These are phyloP conservation scores for Solanum chaucha DNA, from an alignment of 257 asterid genomes.

Conservation along the genomic window DNA sequence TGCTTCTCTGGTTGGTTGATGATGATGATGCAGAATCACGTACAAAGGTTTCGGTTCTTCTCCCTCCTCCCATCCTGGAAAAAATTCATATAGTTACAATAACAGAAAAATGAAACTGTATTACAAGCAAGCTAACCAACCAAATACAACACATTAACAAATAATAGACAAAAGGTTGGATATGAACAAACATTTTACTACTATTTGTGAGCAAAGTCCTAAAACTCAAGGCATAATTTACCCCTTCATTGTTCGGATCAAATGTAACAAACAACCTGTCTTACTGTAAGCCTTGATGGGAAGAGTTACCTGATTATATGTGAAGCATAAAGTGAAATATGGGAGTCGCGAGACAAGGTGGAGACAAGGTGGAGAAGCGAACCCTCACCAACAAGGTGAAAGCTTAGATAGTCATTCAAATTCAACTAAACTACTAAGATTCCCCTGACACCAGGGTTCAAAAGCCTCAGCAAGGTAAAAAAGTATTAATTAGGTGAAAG, in stretches of 20 bases:
- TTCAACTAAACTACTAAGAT: background rate
- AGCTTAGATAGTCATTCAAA: background rate
- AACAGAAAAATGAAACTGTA: background rate
- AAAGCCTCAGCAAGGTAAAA: background rate
- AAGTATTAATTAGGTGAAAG: background rate
- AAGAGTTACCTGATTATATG: background rate
- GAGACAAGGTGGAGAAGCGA: background rate
- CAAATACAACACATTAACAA: background rate
- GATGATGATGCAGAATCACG: constrained; percentile 13
- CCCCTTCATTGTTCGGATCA: background rate
- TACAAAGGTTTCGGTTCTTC: constrained; percentile 9
- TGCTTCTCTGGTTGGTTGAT: background rate
- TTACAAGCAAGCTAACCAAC: background rate
- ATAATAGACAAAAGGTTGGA: background rate
- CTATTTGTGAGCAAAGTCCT: background rate
- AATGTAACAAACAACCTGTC: background rate
- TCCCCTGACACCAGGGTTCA: background rate
- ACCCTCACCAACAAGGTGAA: background rate
- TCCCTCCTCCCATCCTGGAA: constrained; percentile 45
- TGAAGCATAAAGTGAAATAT: background rate
- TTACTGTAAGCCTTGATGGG: background rate
- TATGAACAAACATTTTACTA: background rate
- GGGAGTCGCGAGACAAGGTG: background rate
- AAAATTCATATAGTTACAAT: background rate
- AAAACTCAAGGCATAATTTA: background rate